Percentiles rank a stretch among this genome's conserved stretches.
Evolutionary conservation across 1,284 basidiomycete genomes (phyloP).

Genomic region (Trichosporon sp.): DNA sequence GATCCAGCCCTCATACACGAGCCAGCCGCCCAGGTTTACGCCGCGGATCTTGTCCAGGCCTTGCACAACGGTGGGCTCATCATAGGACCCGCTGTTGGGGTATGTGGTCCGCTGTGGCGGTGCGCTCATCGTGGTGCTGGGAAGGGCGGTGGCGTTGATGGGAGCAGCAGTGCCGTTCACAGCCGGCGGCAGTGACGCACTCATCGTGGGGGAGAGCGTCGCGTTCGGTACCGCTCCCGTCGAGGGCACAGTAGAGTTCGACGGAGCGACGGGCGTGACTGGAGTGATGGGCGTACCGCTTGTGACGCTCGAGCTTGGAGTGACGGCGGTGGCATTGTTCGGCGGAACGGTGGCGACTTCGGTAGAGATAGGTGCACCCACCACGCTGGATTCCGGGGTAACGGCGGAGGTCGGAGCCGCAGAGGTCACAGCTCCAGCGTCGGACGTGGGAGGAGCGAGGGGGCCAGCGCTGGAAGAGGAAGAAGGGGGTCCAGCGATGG

Average conservation of each 20-base stretch:
- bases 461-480: not conserved
- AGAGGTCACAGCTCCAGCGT: too few species aligned
- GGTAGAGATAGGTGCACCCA: not conserved
- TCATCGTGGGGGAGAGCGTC: not conserved
- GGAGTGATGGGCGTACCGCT: not conserved
- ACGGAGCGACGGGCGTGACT: not conserved
- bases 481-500: not conserved
- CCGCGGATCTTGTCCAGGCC: slow-evolving; percentile 59
- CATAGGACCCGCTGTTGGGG: not conserved
- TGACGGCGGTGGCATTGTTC: not conserved
- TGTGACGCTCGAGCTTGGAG: not conserved
- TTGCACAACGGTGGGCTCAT: not conserved
- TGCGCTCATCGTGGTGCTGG: not conserved
- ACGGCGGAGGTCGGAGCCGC: not conserved
- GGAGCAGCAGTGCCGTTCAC: not conserved
- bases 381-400: too few species aligned
- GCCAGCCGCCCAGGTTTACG: slow-evolving; percentile 72
- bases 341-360: not conserved
- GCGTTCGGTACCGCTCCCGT: not conserved
- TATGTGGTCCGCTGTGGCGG: not conserved
- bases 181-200: not conserved
- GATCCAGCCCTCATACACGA: slow-evolving; percentile 53
- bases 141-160: not conserved
- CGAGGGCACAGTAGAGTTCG: not conserved
- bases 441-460: too few species aligned